Evolutionary conservation across 192 early-diverging fungal species (phyloP).

Genomic region (Coemansia sp.): DNA sequence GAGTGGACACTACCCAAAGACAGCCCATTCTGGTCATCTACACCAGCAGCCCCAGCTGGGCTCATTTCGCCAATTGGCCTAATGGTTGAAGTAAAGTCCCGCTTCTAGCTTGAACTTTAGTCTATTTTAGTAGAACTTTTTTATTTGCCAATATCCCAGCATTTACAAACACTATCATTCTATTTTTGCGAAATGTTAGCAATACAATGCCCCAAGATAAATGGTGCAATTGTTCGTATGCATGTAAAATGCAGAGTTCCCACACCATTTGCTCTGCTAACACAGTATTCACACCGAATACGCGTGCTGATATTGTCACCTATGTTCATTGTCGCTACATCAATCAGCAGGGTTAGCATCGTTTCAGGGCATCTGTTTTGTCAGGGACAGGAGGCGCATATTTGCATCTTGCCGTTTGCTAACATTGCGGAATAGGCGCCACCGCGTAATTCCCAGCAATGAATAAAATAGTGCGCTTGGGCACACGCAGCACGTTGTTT

Average conservation of each 20-base stretch:
- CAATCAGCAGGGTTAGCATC: neutral
- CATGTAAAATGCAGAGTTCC: neutral
- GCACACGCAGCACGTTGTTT: neutral
- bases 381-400: neutral
- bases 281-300: neutral
- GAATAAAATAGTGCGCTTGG: neutral
- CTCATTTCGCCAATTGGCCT: constrained; percentile 50
- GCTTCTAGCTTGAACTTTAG: neutral
- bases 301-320: neutral
- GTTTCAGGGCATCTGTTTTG: neutral
- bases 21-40: constrained; percentile 40
- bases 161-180: no score
- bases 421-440: neutral
- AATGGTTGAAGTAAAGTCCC: constrained; percentile 15
- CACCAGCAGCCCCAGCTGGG: constrained; percentile 35
- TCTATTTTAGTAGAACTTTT: neutral
- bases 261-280: neutral
- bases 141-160: neutral
- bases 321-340: neutral
- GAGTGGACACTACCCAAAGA: constrained; percentile 38
- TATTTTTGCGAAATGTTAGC: neutral
- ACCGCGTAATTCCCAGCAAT: neutral
- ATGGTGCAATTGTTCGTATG: neutral
- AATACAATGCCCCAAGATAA: neutral
- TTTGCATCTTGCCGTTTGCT: neutral